phyloP scores from a whole-genome alignment of 305 asterid species.

The Nicotiana rustica region DNA sequence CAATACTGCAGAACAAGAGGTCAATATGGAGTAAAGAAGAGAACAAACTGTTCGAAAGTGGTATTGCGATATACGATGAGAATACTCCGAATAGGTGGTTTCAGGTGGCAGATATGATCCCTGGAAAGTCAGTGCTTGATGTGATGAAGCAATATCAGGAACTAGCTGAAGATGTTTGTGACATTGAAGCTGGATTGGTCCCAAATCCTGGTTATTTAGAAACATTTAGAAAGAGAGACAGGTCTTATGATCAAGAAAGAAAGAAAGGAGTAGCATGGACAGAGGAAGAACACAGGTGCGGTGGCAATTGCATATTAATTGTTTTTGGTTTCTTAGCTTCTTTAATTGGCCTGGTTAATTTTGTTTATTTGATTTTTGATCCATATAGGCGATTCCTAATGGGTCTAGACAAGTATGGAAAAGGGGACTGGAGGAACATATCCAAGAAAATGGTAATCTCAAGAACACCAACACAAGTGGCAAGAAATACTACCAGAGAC shows the following conservation, averaged over 20 bases:
- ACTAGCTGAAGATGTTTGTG: conserved; percentile 72
- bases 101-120: conserved; percentile 73
- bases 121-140: conserved; percentile 79
- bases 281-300: conserved; percentile 92
- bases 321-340: background rate
- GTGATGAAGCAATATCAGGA: conserved; percentile 75
- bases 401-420: conserved; percentile 45
- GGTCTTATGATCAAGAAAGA: conserved; percentile 69
- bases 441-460: conserved; percentile 34
- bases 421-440: conserved; percentile 64
- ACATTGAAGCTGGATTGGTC: conserved; percentile 88
- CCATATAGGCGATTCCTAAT: conserved; percentile 36
- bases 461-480: conserved; percentile 90
- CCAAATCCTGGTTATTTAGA: conserved; percentile 72
- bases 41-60: conserved; percentile 81
- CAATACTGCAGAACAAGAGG: conserved; percentile 59
- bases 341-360: background rate
- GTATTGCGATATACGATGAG: conserved; percentile 76
- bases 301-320: too few species aligned
- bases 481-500: conserved; percentile 81
- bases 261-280: conserved; percentile 95
- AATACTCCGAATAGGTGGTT: conserved; percentile 81
- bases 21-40: conserved; percentile 79
- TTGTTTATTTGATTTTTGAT: background rate
- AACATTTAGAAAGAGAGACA: conserved; percentile 58